A percentile compares a stretch with the other conserved stretches of the same genome.
These are phyloP conservation scores for Torrubiella hemipterigena DNA, from an alignment of 2,329 filamentous ascomycete genomes.

Conservation along the genomic window DNA sequence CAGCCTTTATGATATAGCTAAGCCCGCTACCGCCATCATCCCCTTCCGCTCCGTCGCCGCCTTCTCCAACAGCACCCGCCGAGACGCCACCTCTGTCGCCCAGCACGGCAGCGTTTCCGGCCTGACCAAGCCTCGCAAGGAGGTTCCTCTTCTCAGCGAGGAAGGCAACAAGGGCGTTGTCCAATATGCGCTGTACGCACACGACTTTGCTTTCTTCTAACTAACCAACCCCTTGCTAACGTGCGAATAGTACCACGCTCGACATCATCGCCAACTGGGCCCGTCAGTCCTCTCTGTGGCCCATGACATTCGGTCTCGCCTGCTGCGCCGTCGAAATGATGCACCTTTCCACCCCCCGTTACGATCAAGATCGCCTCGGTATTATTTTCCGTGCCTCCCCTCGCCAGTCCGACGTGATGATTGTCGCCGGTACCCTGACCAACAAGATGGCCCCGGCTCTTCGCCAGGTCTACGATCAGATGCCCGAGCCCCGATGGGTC, in stretches of 20 bases:
- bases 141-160: slow-evolving; percentile 69
- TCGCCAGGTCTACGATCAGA: slow-evolving; percentile 88
- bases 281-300: slow-evolving; percentile 75
- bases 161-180: slow-evolving; percentile 67
- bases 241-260: slow-evolving; percentile 50
- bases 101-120: slow-evolving; percentile 40
- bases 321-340: slow-evolving; percentile 92
- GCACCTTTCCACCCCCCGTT: slow-evolving; percentile 76
- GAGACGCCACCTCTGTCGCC: slow-evolving; percentile 47
- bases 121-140: slow-evolving; percentile 46
- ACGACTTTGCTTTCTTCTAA: neutral
- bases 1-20: slow-evolving; percentile 36
- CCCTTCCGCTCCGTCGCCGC: slow-evolving; percentile 52
- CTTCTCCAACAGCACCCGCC: slow-evolving; percentile 52
- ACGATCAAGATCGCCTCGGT: slow-evolving; percentile 79
- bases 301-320: slow-evolving; percentile 78
- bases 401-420: slow-evolving; percentile 85
- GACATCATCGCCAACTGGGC: slow-evolving; percentile 77
- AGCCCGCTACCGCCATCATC: slow-evolving; percentile 50
- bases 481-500: slow-evolving; percentile 86
- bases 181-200: slow-evolving; percentile 74
- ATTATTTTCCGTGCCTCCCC: slow-evolving; percentile 87
- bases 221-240: slow-evolving; percentile 7
- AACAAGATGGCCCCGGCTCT: slow-evolving; percentile 95
- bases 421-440: slow-evolving; percentile 81